A percentile compares a stretch with the other conserved stretches of the same genome.
Evolutionary conservation across 345 rosid species (phyloP).

Genomic region (Lumnitzera racemosa): DNA sequence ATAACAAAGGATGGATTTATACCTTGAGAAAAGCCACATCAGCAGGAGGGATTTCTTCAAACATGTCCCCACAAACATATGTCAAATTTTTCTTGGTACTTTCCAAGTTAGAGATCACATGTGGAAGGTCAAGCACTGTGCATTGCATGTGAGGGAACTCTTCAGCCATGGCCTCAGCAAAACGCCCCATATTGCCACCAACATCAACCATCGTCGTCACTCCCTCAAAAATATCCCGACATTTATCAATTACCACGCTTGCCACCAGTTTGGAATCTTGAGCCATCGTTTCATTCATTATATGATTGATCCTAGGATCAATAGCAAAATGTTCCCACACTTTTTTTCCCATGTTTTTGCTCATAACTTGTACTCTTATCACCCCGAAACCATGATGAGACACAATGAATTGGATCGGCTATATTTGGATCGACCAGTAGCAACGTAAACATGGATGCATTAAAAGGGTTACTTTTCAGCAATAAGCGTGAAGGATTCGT

Average conservation of each 20-base stretch:
- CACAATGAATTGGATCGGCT: slow-evolving; percentile 16
- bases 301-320: slow-evolving; percentile 11
- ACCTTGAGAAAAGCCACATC: slow-evolving; percentile 35
- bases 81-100: slow-evolving; percentile 17
- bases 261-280: slow-evolving; percentile 21
- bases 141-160: slow-evolving; percentile 27
- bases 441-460: slow-evolving; percentile 18
- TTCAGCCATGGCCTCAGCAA: slow-evolving; percentile 21
- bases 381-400: slow-evolving; percentile 27
- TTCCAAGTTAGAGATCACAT: slow-evolving; percentile 20
- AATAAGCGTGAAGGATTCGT: slow-evolving; percentile 24
- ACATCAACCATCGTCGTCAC: slow-evolving; percentile 29
- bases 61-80: slow-evolving; percentile 35
- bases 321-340: slow-evolving; percentile 13
- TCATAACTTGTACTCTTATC: slow-evolving; percentile 21
- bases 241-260: slow-evolving; percentile 11
- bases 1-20: neutral
- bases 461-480: slow-evolving; percentile 23
- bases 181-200: slow-evolving; percentile 35
- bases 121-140: slow-evolving; percentile 33
- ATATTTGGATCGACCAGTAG: slow-evolving; percentile 18
- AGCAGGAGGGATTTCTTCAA: slow-evolving; percentile 31
- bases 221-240: slow-evolving; percentile 22
- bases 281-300: slow-evolving; percentile 29
- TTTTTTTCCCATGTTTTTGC: slow-evolving; percentile 22